Evolutionary conservation across 2,329 filamentous ascomycete species (phyloP).

Genomic region (Zymoseptoria brevis): DNA sequence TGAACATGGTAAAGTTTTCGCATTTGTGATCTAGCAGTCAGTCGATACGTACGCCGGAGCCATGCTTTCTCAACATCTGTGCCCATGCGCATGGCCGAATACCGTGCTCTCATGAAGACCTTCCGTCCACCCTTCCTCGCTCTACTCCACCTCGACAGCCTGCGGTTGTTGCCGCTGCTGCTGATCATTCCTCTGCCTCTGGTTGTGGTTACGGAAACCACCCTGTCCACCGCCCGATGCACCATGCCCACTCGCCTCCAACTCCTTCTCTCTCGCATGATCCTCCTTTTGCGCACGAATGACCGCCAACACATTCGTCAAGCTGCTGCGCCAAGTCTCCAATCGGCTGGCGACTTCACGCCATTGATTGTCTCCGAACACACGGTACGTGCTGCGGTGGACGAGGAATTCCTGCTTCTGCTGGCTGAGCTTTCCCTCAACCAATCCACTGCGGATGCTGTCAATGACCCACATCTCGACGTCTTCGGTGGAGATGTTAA

Average conservation of each 20-base stretch:
- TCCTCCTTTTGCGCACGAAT: conserved; percentile 74
- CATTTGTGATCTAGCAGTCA: not conserved
- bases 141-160: conserved; percentile 24
- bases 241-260: conserved; percentile 44
- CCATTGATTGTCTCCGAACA: conserved; percentile 98
- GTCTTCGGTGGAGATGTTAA: conserved; percentile 73
- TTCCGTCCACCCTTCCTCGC: not conserved
- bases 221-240: conserved; percentile 4
- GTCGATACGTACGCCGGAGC: not conserved
- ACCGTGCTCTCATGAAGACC: not conserved
- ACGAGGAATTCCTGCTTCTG: conserved; percentile 88
- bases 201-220: not conserved
- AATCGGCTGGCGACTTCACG: conserved; percentile 82
- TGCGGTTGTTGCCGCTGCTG: conserved; percentile 9
- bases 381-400: conserved; percentile 90
- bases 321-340: conserved; percentile 81
- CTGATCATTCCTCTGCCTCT: conserved; percentile 4
- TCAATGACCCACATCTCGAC: conserved; percentile 99
- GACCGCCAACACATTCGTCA: conserved; percentile 69
- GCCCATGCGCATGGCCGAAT: not conserved
- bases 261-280: conserved; percentile 68
- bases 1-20: not conserved
- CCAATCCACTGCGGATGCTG: conserved; percentile 87
- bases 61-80: not conserved
- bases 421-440: conserved; percentile 94